Percentiles rank a stretch among this genome's conserved stretches.
These are phyloP conservation scores for Casaregolazyma suthepensis DNA, from an alignment of 1,139 yeast genomes.

Conservation along the genomic window DNA sequence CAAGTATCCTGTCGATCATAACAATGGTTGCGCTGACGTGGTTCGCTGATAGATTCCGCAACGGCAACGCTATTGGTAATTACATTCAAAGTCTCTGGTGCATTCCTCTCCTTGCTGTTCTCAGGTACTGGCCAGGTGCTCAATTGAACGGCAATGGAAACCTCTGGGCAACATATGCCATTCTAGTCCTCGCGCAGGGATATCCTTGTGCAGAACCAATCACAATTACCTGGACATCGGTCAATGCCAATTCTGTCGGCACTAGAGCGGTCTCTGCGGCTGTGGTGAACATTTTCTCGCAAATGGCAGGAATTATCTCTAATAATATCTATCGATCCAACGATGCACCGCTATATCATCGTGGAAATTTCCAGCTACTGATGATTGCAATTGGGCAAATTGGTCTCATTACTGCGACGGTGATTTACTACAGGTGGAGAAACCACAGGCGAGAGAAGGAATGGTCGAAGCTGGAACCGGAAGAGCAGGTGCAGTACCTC, in stretches of 20 bases:
- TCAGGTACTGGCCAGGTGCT: conserved; percentile 31
- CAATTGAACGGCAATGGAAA: conserved; percentile 26
- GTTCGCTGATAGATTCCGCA: conserved; percentile 7
- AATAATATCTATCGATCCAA: conserved; percentile 48
- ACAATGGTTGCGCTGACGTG: conserved; percentile 13
- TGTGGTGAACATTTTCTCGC: conserved; percentile 55
- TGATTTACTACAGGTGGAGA: conserved; percentile 40
- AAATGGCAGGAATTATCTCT: conserved; percentile 45
- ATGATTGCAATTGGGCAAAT: conserved; percentile 33
- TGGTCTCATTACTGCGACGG: conserved; percentile 18
- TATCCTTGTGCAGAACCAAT: conserved; percentile 49
- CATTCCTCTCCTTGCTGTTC: conserved; percentile 16
- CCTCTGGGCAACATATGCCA: conserved; percentile 49
- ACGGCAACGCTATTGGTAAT: conserved; percentile 12
- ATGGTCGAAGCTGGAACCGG: conserved; percentile 45
- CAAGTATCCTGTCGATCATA: conserved; percentile 11
- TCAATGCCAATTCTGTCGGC: conserved; percentile 54
- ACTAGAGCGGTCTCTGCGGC: conserved; percentile 57
- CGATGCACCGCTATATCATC: conserved; percentile 51
- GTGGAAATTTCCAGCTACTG: conserved; percentile 46
- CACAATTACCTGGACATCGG: conserved; percentile 52
- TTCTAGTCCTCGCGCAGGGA: conserved; percentile 44
- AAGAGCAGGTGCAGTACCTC: conserved; percentile 43
- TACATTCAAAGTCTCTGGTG: conserved; percentile 19
- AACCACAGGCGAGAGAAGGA: conserved; percentile 40